Evolutionary conservation across 2,329 filamentous ascomycete species (phyloP).

Genomic region (Moelleriella libera): DNA sequence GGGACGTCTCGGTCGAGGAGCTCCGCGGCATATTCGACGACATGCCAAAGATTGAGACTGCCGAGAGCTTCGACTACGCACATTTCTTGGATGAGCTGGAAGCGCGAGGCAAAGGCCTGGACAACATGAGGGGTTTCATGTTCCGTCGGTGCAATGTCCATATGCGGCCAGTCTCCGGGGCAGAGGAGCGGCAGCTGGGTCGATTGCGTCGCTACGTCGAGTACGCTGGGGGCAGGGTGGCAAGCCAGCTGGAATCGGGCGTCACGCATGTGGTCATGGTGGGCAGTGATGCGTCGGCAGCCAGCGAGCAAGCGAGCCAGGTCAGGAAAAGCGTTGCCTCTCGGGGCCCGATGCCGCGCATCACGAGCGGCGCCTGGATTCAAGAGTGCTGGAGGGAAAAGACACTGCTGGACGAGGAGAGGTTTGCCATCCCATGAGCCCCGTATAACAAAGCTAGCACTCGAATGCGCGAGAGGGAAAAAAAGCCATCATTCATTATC

Average conservation of each 20-base stretch:
- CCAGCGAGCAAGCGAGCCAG: conserved; percentile 18
- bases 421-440: conserved; percentile 20
- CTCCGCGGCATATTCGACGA: conserved; percentile 35
- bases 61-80: conserved; percentile 25
- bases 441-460: not conserved
- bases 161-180: conserved; percentile 16
- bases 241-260: conserved; percentile 28
- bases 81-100: conserved; percentile 41
- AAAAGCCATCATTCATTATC: too few relatives aligned
- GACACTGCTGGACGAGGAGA: conserved; percentile 70
- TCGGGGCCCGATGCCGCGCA: conserved; percentile 42
- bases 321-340: conserved; percentile 31
- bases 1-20: conserved; percentile 52
- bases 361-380: conserved; percentile 62
- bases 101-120: conserved; percentile 38
- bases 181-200: conserved; percentile 18
- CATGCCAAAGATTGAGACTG: conserved; percentile 35
- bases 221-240: conserved; percentile 55
- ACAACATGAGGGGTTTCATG: conserved; percentile 33
- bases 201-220: conserved; percentile 40
- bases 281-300: conserved; percentile 22
- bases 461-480: not conserved
- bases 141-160: conserved; percentile 33
- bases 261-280: conserved; percentile 61
- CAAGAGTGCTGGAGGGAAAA: conserved; percentile 66